These are phyloP conservation scores for Barnettozyma wickerhamii DNA, from an alignment of 805 yeast genomes.

Conservation along the genomic window DNA sequence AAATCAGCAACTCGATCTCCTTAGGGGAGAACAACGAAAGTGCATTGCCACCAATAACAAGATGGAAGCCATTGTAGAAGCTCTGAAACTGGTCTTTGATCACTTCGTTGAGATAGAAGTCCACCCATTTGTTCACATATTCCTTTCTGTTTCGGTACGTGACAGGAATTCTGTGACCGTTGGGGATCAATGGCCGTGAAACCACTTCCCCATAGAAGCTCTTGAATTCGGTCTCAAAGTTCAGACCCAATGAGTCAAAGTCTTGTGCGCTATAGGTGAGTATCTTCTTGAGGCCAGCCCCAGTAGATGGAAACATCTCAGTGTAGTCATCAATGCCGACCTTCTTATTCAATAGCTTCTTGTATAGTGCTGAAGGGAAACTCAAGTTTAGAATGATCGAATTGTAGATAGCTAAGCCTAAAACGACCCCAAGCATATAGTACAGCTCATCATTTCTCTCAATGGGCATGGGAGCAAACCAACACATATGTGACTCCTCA, in stretches of 20 bases:
- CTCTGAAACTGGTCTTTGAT: constrained; percentile 49
- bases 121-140: constrained; percentile 61
- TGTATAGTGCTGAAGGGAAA: constrained; percentile 74
- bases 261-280: constrained; percentile 39
- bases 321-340: constrained; percentile 59
- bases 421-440: constrained; percentile 75
- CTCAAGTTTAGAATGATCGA: constrained; percentile 79
- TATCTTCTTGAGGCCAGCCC: constrained; percentile 43
- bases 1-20: constrained; percentile 72
- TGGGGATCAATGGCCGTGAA: constrained; percentile 47
- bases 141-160: constrained; percentile 50
- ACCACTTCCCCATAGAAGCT: constrained; percentile 42
- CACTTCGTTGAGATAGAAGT: constrained; percentile 54
- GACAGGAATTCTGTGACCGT: constrained; percentile 56
- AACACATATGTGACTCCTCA: constrained; percentile 65
- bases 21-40: constrained; percentile 74
- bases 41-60: constrained; percentile 78
- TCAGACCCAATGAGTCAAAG: constrained; percentile 48
- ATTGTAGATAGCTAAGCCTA: constrained; percentile 89
- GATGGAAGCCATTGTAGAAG: constrained; percentile 66
- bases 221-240: constrained; percentile 56
- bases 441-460: constrained; percentile 49
- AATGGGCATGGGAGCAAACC: constrained; percentile 61
- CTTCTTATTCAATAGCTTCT: constrained; percentile 56
- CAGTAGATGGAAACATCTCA: constrained; percentile 67